Conservation (phyloP, 257 asterid species). For the Paraleonurus japonicus region DNA sequence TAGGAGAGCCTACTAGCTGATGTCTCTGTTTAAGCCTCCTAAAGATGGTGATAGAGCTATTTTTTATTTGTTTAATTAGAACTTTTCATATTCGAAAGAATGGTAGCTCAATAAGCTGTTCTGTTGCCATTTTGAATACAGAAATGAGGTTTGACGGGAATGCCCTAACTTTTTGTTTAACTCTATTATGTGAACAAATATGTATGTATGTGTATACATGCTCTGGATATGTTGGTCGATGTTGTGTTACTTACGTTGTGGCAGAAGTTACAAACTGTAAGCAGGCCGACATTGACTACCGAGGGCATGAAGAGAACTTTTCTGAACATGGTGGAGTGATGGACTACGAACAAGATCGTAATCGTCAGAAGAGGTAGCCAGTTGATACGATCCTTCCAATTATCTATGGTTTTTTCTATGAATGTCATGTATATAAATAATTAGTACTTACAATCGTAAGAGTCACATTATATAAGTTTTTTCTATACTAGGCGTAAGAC, state of each 20-base stretch:
- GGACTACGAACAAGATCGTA: conserved; percentile 83
- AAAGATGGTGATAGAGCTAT: background rate
- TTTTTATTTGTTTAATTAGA: conserved; percentile 1
- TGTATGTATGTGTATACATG: conserved; percentile 38
- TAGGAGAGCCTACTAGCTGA: background rate
- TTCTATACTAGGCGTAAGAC: too few species aligned
- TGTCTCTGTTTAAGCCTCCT: conserved; percentile 2
- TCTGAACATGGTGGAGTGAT: conserved; percentile 91
- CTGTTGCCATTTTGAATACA: conserved; percentile 10
- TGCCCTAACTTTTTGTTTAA: background rate
- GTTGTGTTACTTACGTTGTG: conserved; percentile 91
- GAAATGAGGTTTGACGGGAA: background rate
- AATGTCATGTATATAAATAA: background rate
- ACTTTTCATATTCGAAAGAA: background rate
- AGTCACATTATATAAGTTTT: too few species aligned
- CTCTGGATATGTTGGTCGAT: conserved; percentile 70
- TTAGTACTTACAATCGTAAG: background rate
- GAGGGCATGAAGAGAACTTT: conserved; percentile 89
- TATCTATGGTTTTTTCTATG: conserved; percentile 11
- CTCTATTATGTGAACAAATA: conserved; percentile 19
- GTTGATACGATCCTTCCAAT: conserved; percentile 15
- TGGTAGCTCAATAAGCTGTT: background rate
- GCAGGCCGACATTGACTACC: conserved; percentile 80
- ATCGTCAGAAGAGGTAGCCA: conserved; percentile 83
- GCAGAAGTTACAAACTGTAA: conserved; percentile 95